Percentiles rank a stretch among this genome's conserved stretches.
These are phyloP conservation scores for Trichomonas tenax DNA, from an alignment of 208 protist genomes.

Conservation along the genomic window DNA sequence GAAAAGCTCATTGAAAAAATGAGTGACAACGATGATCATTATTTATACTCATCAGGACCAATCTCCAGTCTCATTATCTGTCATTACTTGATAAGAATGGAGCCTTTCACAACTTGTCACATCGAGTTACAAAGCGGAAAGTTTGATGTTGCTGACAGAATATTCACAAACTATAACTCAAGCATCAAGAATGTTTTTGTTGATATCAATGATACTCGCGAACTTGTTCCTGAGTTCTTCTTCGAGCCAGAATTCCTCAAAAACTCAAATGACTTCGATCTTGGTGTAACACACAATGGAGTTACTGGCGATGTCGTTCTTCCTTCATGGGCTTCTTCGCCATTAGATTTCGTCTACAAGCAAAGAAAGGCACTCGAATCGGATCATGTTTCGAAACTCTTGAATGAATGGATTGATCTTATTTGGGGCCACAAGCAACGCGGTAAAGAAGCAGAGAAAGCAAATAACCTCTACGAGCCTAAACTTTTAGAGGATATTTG, in stretches of 20 bases:
- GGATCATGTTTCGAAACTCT: neutral
- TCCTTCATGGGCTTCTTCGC: neutral
- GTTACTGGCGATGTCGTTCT: neutral
- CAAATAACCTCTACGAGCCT: neutral
- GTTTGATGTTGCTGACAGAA: neutral
- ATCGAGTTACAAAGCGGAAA: constrained; percentile 22
- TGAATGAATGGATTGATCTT: neutral
- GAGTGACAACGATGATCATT: neutral
- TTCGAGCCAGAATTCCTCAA: constrained; percentile 46
- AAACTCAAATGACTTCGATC: constrained; percentile 36
- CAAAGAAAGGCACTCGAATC: neutral
- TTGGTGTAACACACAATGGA: constrained; percentile 37
- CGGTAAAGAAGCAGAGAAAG: neutral
- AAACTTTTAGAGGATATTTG: neutral
- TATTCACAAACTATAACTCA: neutral
- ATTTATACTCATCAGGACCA: neutral
- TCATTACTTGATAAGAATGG: neutral
- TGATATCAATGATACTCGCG: neutral
- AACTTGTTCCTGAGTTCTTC: constrained; percentile 52
- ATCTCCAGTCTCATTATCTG: neutral
- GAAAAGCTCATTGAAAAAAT: neutral
- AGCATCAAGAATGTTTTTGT: neutral
- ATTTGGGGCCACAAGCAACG: neutral
- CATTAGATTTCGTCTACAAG: neutral
- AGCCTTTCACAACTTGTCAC: constrained; percentile 17